Conservation (phyloP, 2,329 filamentous ascomycete genomes). For the Atkinsonella texensis region DNA sequence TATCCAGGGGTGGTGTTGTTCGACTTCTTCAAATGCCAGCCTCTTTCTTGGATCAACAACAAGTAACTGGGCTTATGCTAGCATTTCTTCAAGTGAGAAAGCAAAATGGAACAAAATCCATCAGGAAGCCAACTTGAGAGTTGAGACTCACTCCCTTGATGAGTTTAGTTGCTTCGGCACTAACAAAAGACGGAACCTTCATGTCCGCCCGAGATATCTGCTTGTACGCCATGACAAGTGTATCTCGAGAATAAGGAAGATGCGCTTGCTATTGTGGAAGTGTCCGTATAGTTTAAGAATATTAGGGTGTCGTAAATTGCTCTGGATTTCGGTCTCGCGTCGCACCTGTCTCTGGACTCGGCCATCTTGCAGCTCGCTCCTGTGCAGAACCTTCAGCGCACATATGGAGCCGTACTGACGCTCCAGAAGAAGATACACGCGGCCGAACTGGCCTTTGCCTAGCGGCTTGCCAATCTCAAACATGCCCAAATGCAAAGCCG, state of each 20-base stretch:
- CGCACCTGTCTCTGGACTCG: constrained; percentile 59
- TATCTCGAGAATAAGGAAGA: constrained; percentile 56
- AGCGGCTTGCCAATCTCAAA: constrained; percentile 64
- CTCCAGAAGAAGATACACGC: constrained; percentile 60
- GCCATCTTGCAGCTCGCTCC: constrained; percentile 52
- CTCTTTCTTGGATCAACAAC: constrained; percentile 11
- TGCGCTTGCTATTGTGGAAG: constrained; percentile 59
- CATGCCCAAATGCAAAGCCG: constrained; percentile 37
- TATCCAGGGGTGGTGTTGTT: constrained; percentile 14
- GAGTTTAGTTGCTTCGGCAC: constrained; percentile 10
- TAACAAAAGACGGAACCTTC: constrained; percentile 11
- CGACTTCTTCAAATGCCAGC: constrained; percentile 9
- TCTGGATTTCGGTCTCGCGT: constrained; percentile 63
- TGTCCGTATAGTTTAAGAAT: constrained; percentile 51
- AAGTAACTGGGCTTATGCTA: constrained; percentile 7
- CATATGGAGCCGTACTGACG: constrained; percentile 56
- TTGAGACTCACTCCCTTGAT: constrained; percentile 8
- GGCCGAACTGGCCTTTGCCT: constrained; percentile 62
- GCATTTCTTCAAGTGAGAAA: background rate
- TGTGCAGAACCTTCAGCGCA: constrained; percentile 60
- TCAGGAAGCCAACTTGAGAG: background rate
- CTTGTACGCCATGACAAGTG: constrained; percentile 9
- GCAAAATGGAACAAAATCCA: background rate
- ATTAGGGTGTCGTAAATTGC: constrained; percentile 58
- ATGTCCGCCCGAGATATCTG: constrained; percentile 12